A percentile compares a stretch with the other conserved stretches of the same genome.
These are phyloP conservation scores for Rhizopus delemar DNA, from an alignment of 371 early-diverging fungal genomes.

Conservation along the genomic window DNA sequence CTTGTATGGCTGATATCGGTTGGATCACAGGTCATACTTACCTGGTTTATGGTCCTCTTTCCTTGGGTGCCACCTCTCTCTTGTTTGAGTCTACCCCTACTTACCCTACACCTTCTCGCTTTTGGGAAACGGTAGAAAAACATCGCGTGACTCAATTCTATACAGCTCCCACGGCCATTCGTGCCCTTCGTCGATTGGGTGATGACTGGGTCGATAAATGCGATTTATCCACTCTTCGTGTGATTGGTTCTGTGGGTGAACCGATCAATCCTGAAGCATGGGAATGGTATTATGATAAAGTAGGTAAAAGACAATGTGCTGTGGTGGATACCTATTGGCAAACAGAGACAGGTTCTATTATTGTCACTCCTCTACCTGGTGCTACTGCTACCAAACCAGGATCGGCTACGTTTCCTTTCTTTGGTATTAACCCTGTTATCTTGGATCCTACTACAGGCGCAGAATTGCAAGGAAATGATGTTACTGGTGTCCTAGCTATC, in stretches of 20 bases:
- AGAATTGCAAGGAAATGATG: conserved; percentile 75
- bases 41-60: conserved; percentile 94
- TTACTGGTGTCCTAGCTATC: conserved; percentile 92
- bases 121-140: conserved; percentile 83
- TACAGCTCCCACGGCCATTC: conserved; percentile 98
- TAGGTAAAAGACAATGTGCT: conserved; percentile 86
- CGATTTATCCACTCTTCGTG: conserved; percentile 79
- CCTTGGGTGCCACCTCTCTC: conserved; percentile 88
- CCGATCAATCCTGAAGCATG: conserved; percentile 98
- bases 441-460: conserved; percentile 80
- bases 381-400: conserved; percentile 91
- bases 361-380: conserved; percentile 90
- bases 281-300: conserved; percentile 92
- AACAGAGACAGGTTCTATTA: conserved; percentile 95
- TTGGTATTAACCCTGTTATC: conserved; percentile 90
- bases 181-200: conserved; percentile 89
- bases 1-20: conserved; percentile 84
- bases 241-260: conserved; percentile 97
- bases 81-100: conserved; percentile 91
- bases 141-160: conserved; percentile 96
- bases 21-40: conserved; percentile 79
- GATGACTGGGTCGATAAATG: conserved; percentile 76
- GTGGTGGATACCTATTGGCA: conserved; percentile 98
- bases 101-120: conserved; percentile 80
- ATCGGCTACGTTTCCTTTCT: conserved; percentile 95